Evolutionary conservation across 2,329 filamentous ascomycete species (phyloP).

Genomic region (Nakataea oryzae): DNA sequence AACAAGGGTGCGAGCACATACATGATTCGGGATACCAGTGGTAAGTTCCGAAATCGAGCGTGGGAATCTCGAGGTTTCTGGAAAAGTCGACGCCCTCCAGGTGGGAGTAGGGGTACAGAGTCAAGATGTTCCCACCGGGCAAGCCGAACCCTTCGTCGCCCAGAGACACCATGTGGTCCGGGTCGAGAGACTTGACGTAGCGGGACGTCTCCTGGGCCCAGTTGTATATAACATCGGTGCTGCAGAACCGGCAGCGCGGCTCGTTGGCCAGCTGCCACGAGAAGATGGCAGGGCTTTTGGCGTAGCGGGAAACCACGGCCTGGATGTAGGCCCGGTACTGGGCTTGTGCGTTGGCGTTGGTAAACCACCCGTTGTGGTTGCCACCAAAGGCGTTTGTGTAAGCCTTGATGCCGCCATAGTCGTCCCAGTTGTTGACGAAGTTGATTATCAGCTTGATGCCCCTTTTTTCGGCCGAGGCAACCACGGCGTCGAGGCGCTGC

Average conservation of each 20-base stretch:
- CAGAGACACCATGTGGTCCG: constrained; percentile 49
- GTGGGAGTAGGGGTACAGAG: constrained; percentile 24
- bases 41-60: constrained; percentile 39
- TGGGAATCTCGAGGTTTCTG: constrained; percentile 35
- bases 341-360: constrained; percentile 31
- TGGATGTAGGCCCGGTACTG: constrained; percentile 40
- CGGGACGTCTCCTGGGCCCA: constrained; percentile 47
- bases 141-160: constrained; percentile 40
- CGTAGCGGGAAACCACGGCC: constrained; percentile 33
- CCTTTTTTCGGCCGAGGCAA: constrained; percentile 45
- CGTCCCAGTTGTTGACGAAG: constrained; percentile 60
- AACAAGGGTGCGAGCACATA: constrained; percentile 8
- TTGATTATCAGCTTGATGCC: constrained; percentile 55
- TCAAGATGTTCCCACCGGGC: constrained; percentile 9
- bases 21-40: constrained; percentile 26
- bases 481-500: constrained; percentile 54
- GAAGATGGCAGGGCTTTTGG: constrained; percentile 32
- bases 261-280: constrained; percentile 44
- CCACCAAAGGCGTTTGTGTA: constrained; percentile 46
- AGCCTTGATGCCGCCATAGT: constrained; percentile 52
- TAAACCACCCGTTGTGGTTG: constrained; percentile 42
- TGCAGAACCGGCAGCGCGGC: constrained; percentile 51
- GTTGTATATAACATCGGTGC: constrained; percentile 42
- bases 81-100: constrained; percentile 42
- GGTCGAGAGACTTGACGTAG: constrained; percentile 53